Conservation (phyloP, 176 grass and related monocot species). For the Poa annua region DNA sequence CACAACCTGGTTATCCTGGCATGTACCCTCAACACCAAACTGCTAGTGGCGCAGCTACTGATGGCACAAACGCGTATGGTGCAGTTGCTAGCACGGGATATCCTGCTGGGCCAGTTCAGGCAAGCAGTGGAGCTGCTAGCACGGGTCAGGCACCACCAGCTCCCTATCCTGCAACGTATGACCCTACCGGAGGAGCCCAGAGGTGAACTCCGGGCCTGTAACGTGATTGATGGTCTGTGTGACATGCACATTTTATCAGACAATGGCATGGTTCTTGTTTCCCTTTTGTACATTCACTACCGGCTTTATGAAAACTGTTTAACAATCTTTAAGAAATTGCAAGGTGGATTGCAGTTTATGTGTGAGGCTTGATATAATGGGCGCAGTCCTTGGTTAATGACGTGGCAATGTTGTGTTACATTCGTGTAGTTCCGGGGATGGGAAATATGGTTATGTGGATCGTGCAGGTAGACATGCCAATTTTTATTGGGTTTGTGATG, state of each 20-base stretch:
- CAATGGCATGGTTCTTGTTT: slow-evolving; percentile 19
- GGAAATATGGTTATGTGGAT: neutral
- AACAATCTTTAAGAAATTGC: neutral
- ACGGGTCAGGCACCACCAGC: slow-evolving; percentile 34
- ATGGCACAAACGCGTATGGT: slow-evolving; percentile 34
- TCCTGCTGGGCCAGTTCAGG: slow-evolving; percentile 43
- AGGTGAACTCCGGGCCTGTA: slow-evolving; percentile 38
- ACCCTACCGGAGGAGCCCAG: slow-evolving; percentile 38
- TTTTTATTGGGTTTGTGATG: neutral
- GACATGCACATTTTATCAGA: slow-evolving; percentile 25
- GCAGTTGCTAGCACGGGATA: slow-evolving; percentile 37
- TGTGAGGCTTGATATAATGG: neutral
- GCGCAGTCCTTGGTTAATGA: neutral
- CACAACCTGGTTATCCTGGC: slow-evolving; percentile 52
- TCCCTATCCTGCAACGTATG: slow-evolving; percentile 29
- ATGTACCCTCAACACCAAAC: slow-evolving; percentile 51
- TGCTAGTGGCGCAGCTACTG: slow-evolving; percentile 14
- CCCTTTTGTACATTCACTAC: slow-evolving; percentile 30
- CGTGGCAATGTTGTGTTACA: neutral
- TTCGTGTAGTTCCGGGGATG: neutral
- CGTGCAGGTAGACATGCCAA: neutral
- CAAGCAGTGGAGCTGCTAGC: slow-evolving; percentile 26
- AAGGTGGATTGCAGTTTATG: neutral
- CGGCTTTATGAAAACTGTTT: neutral
- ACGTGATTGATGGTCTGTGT: slow-evolving; percentile 26